phyloP scores from a whole-genome alignment of 352 stramenopile genomes.

The Phytophthora pluvialis region DNA sequence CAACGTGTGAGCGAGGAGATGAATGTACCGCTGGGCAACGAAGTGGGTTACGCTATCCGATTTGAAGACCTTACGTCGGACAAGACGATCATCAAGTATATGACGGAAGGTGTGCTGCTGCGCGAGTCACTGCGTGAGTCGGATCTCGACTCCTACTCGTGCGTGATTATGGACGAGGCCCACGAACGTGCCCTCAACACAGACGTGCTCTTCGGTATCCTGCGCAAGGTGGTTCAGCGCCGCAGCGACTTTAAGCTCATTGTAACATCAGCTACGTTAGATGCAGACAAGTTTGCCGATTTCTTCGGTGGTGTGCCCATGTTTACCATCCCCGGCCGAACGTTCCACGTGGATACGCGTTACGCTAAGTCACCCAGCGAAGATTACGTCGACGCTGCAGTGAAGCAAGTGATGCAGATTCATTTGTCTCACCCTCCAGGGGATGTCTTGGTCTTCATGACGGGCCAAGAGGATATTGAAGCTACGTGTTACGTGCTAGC shows the following conservation, averaged over 20 bases:
- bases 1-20: slow-evolving; percentile 99
- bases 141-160: slow-evolving; percentile 88
- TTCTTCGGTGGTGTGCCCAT: slow-evolving; percentile 98
- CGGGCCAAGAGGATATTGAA: slow-evolving; percentile 99
- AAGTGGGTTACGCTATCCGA: slow-evolving; percentile 93
- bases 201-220: slow-evolving; percentile 94
- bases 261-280: slow-evolving; percentile 96
- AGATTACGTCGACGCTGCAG: slow-evolving; percentile 98
- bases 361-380: slow-evolving; percentile 95
- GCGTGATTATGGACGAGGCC: slow-evolving; percentile 95
- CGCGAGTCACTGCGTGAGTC: slow-evolving; percentile 94
- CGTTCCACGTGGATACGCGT: slow-evolving; percentile 85
- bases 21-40: slow-evolving; percentile 91
- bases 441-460: slow-evolving; percentile 99
- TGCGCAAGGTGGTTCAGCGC: slow-evolving; percentile 90
- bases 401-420: slow-evolving; percentile 98
- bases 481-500: slow-evolving; percentile 94
- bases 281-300: slow-evolving; percentile 96
- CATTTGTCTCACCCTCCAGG: slow-evolving; percentile 97
- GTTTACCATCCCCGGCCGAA: slow-evolving; percentile 95
- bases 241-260: slow-evolving; percentile 92
- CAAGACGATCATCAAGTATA: slow-evolving; percentile 98
- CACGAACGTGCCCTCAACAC: slow-evolving; percentile 95
- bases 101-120: slow-evolving; percentile 92
- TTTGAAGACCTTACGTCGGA: slow-evolving; percentile 95